phyloP scores from a whole-genome alignment of 2,329 filamentous ascomycete genomes.

The Neofusicoccum parvum region DNA sequence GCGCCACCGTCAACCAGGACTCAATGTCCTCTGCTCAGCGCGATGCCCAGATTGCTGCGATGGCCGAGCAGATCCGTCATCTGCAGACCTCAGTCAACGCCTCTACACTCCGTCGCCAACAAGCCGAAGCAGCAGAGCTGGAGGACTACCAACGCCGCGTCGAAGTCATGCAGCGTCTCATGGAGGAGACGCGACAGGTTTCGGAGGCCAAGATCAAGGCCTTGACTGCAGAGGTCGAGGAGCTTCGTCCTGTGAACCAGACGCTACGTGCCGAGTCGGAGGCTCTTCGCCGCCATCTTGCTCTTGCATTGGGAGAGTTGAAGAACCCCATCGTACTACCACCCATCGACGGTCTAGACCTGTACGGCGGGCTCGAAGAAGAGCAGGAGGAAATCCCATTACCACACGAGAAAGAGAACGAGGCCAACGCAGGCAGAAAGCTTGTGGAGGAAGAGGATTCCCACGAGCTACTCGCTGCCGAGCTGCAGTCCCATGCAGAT shows the following conservation, averaged over 20 bases:
- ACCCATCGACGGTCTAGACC: constrained; percentile 28
- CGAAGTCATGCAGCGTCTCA: constrained; percentile 84
- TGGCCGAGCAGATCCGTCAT: constrained; percentile 90
- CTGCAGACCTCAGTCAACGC: constrained; percentile 73
- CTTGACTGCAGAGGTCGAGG: constrained; percentile 59
- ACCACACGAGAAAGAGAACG: constrained; percentile 38
- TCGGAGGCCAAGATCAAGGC: constrained; percentile 92
- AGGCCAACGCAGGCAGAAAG: constrained; percentile 60
- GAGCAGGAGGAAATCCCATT: constrained; percentile 30
- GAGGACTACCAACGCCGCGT: constrained; percentile 96
- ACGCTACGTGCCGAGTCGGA: constrained; percentile 75
- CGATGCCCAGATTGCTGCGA: constrained; percentile 89
- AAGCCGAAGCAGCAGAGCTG: constrained; percentile 80
- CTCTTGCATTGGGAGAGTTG: constrained; percentile 79
- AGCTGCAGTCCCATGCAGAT: constrained; percentile 84
- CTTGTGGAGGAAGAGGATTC: constrained; percentile 60
- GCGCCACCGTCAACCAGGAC: constrained; percentile 94
- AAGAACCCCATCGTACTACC: constrained; percentile 83
- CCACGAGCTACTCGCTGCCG: constrained; percentile 50
- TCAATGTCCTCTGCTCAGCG: constrained; percentile 88
- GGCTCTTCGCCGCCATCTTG: constrained; percentile 81
- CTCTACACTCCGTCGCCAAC: constrained; percentile 63
- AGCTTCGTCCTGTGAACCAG: constrained; percentile 52
- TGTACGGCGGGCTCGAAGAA: constrained; percentile 14
- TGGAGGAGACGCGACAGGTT: constrained; percentile 91